Evolutionary conservation across 306 rosid species (phyloP), one percentile per base, ranked within the genome.

Genomic region (Ziziphus jujuba): DNA sequence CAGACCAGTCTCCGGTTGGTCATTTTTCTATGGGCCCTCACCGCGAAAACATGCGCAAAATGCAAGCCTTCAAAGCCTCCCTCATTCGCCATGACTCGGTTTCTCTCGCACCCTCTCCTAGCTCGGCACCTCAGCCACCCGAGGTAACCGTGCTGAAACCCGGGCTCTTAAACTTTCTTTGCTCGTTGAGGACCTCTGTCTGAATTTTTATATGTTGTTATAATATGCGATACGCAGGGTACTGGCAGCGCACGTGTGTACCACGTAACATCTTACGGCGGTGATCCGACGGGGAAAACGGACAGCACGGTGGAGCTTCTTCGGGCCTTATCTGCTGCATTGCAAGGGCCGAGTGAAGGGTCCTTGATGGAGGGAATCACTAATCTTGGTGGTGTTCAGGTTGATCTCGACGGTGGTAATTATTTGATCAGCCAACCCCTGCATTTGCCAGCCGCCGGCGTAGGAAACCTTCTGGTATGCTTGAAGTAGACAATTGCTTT

Each of bases 381-480:
- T 15, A 81, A 93, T 65, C 91, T 90, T 69, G 99, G 97, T 17
- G 97, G 99, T 40, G 90, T 72, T 1, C 84, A 77, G 65, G 45
- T 93, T 56, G 47, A 84, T 63, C 96, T 93, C 51, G 85, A 88
- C 33, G 99, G 99, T 40, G 99, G 99, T n/a, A 53, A 49, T 70
- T 93, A 80, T 82, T 8, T 77, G 70, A 84, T 93, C 65, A 83
- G 80, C 74, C 79, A 21, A 25, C 83, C 99, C 0, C 72, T 93
- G 9, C 71, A 68, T 24, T 59, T 90, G 17, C 96, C 97, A 33
- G 77, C 50, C 11, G 35, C 84, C 14, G 84, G 83, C 1, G 85
- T 87, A 8, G 99, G 97, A 19, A 93, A 93, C 62, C 57, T 93
- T 9, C 17, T 90, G 97, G 99, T 93, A 87, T n/a, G 79, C 59